A percentile compares a stretch with the other conserved stretches of the same genome.
Conservation (phyloP, 2,329 filamentous ascomycete species). For the Dothistroma septosporum region DNA sequence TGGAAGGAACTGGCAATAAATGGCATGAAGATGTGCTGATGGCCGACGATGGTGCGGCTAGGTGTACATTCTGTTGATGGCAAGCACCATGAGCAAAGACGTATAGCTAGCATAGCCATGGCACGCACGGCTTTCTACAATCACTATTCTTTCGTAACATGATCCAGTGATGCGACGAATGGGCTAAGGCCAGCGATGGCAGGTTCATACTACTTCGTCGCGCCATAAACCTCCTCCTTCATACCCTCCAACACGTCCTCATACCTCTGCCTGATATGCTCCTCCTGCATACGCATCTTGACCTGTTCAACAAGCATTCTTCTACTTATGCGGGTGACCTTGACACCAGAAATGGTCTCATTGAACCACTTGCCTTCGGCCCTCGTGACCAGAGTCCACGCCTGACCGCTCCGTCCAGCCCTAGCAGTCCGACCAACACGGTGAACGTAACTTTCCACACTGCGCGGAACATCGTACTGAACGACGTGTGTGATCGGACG, state of each 20-base stretch:
- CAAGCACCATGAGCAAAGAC: neutral
- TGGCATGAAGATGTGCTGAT: neutral
- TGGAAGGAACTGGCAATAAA: neutral
- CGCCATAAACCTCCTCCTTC: constrained; percentile 53
- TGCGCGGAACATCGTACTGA: constrained; percentile 88
- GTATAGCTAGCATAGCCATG: neutral
- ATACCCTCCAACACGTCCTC: constrained; percentile 57
- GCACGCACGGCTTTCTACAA: neutral
- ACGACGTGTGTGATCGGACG: constrained; percentile 75
- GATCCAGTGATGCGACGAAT: neutral
- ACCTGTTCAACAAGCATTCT: constrained; percentile 43
- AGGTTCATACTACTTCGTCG: neutral
- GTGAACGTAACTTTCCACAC: constrained; percentile 80
- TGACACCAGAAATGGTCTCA: constrained; percentile 1
- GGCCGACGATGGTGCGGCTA: no score
- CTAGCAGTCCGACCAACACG: constrained; percentile 86
- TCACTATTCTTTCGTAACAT: neutral
- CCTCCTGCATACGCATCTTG: constrained; percentile 20
- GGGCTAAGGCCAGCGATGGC: neutral
- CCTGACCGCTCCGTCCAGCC: constrained; percentile 68
- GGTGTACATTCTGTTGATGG: no score
- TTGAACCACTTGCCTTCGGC: constrained; percentile 82
- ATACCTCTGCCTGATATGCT: constrained; percentile 40
- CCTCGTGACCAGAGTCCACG: constrained; percentile 82
- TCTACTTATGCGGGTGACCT: constrained; percentile 70